Percentiles rank a stretch among this genome's conserved stretches.
These are phyloP conservation scores for Dothistroma septosporum DNA, from an alignment of 2,329 filamentous ascomycete genomes.

Conservation along the genomic window DNA sequence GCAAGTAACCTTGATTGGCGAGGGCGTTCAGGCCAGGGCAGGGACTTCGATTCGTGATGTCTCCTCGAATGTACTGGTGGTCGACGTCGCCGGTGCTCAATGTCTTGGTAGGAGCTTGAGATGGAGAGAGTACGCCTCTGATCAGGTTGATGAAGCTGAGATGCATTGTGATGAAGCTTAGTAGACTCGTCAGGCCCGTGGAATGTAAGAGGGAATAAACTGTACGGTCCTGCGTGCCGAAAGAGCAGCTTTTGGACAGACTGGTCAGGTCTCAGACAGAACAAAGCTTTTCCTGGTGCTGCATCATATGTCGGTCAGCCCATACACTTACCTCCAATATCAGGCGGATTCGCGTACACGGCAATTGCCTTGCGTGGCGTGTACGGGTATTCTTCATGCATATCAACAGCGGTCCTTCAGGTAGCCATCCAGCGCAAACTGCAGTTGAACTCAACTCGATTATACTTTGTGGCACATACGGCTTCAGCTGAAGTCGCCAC, in stretches of 20 bases:
- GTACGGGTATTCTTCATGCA: neutral
- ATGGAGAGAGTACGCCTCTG: neutral
- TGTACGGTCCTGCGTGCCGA: too few relatives aligned
- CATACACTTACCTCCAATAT: too few relatives aligned
- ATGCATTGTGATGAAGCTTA: neutral
- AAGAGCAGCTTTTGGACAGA: too few relatives aligned
- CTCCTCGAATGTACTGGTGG: neutral
- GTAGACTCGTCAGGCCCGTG: too few relatives aligned
- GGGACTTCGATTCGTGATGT: constrained; percentile 10
- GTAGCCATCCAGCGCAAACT: neutral
- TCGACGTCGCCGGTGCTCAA: neutral
- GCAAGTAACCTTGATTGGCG: constrained; percentile 35
- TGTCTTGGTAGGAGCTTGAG: neutral
- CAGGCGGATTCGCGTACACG: too few relatives aligned
- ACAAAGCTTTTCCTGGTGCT: too few relatives aligned
- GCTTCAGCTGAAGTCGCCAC: neutral
- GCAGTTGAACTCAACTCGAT: neutral
- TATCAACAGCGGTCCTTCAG: neutral
- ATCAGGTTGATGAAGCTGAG: neutral
- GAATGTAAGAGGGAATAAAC: neutral
- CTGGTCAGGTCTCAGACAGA: too few relatives aligned
- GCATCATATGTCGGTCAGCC: too few relatives aligned
- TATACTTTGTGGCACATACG: neutral
- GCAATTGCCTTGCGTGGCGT: too few relatives aligned
- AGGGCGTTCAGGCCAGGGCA: constrained; percentile 33